Conservation (phyloP, 2,329 filamentous ascomycete genomes). For the Simplicillium aogashimaense region DNA sequence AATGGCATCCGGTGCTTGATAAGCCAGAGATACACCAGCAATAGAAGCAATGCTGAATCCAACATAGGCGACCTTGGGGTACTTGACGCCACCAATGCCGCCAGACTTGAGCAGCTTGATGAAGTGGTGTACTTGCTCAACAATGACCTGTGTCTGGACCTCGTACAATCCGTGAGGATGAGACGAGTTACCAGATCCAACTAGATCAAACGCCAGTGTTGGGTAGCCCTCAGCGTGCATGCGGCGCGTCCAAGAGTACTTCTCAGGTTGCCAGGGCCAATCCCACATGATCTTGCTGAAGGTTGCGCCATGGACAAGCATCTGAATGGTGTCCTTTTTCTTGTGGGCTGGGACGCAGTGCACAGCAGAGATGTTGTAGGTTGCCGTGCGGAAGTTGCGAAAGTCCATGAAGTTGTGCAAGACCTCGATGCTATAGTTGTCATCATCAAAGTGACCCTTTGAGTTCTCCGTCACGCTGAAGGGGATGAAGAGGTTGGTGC, state of each 20-base stretch:
- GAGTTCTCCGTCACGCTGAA: too few relatives aligned
- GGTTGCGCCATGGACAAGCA: constrained; percentile 12
- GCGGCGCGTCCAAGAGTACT: constrained; percentile 9
- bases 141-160: constrained; percentile 10
- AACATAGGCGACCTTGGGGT: constrained; percentile 8
- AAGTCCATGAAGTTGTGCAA: too few relatives aligned
- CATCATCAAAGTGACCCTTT: too few relatives aligned
- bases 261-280: constrained; percentile 11
- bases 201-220: constrained; percentile 11
- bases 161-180: constrained; percentile 12
- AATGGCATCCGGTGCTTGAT: constrained; percentile 9
- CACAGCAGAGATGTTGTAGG: too few relatives aligned
- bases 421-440: too few relatives aligned
- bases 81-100: constrained; percentile 5
- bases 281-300: constrained; percentile 14
- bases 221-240: constrained; percentile 11
- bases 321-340: constrained; percentile 9
- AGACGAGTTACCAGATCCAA: constrained; percentile 11
- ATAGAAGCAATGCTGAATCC: constrained; percentile 6
- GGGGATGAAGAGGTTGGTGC: too few relatives aligned
- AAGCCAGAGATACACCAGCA: constrained; percentile 1
- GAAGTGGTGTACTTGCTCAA: constrained; percentile 10
- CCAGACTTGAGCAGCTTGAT: constrained; percentile 8
- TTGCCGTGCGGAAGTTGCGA: too few relatives aligned
- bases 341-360: neutral